Evolutionary conservation across 805 yeast genomes (phyloP).

Genomic region (Spathaspora boniae): DNA sequence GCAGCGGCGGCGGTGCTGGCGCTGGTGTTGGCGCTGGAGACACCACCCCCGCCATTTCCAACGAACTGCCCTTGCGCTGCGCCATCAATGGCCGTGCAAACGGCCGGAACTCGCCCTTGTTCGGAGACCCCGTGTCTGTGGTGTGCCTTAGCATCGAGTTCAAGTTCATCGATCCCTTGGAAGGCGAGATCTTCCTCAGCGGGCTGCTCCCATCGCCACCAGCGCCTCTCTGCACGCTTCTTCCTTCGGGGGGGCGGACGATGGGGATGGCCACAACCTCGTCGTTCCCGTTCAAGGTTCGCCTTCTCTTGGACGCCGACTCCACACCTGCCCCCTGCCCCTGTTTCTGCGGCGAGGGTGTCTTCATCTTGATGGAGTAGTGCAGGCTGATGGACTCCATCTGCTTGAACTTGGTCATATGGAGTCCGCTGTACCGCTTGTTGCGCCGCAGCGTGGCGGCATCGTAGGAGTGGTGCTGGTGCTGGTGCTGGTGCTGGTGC

Average conservation of each 20-base stretch:
- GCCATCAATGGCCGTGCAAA: constrained; percentile 24
- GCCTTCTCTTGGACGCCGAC: constrained; percentile 27
- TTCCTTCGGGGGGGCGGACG: constrained; percentile 2
- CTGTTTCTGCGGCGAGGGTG: constrained; percentile 6
- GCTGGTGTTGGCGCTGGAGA: constrained; percentile 16
- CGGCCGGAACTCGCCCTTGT: constrained; percentile 14
- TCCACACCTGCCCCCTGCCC: no score
- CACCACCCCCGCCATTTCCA: constrained; percentile 35
- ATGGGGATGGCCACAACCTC: constrained; percentile 18
- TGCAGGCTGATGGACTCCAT: constrained; percentile 51
- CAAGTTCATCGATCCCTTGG: constrained; percentile 37
- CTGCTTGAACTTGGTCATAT: constrained; percentile 30
- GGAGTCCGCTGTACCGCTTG: constrained; percentile 31
- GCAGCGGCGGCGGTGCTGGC: constrained; percentile 16
- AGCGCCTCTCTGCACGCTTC: constrained; percentile 1
- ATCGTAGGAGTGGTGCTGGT: not conserved
- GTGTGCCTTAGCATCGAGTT: constrained; percentile 23
- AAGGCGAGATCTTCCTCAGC: constrained; percentile 35
- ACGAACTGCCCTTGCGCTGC: constrained; percentile 24
- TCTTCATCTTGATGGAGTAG: constrained; percentile 36
- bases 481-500: constrained; percentile 7
- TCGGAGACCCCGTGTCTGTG: constrained; percentile 14
- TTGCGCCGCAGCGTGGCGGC: constrained; percentile 11
- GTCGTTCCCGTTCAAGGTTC: constrained; percentile 42
- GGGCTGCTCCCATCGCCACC: constrained; percentile 14